phyloP scores from a whole-genome alignment of 257 asterid genomes.

The Fraxinus quadrangulata region DNA sequence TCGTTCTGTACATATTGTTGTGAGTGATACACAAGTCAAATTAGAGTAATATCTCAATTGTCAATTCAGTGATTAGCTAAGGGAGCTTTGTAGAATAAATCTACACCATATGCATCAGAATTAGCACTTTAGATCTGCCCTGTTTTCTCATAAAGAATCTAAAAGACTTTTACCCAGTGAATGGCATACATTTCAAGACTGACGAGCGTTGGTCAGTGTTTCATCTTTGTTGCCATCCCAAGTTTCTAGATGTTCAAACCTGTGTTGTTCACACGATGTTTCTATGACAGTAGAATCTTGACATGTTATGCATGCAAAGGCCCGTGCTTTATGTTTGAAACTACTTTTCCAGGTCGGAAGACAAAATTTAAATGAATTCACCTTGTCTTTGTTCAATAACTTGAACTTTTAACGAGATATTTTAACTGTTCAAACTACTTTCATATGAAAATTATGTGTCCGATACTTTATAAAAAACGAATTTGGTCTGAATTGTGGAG shows the following conservation, averaged over 20 bases:
- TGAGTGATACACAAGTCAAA: slow-evolving; percentile 36
- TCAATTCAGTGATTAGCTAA: slow-evolving; percentile 4
- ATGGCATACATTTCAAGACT: slow-evolving; percentile 27
- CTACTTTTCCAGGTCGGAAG: no score
- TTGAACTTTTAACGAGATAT: no score
- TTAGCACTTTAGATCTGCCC: not conserved
- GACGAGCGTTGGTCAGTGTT: slow-evolving; percentile 27
- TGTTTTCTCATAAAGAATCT: slow-evolving; percentile 30
- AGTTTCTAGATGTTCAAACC: not conserved
- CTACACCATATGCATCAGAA: not conserved
- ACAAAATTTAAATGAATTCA: no score
- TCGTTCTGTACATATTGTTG: not conserved
- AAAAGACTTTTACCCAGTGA: slow-evolving; percentile 24
- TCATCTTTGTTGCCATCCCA: not conserved
- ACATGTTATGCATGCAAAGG: no score
- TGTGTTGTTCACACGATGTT: not conserved
- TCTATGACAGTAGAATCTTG: not conserved
- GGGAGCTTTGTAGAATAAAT: slow-evolving; percentile 19
- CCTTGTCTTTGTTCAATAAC: no score
- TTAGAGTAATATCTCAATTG: slow-evolving; percentile 17
- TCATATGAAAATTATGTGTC: no score
- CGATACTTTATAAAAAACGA: no score
- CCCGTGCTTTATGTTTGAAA: no score
- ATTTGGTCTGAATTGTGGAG: no score
- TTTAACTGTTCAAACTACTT: no score